Evolutionary conservation across 441 rosid genomes (phyloP).

Genomic region (Mallotus japonicus): DNA sequence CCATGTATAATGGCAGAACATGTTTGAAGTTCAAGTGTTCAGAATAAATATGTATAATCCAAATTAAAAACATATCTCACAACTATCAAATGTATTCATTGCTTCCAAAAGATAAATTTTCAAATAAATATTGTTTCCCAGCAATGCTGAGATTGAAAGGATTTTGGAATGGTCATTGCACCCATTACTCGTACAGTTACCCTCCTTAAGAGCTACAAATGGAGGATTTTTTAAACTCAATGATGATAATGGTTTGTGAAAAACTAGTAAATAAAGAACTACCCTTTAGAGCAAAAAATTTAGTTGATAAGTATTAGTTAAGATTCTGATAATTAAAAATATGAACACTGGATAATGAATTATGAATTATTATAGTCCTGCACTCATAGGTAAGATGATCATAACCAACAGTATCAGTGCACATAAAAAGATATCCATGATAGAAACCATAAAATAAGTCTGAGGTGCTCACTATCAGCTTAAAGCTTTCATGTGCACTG

Average conservation of each 20-base stretch:
- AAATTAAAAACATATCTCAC: not conserved
- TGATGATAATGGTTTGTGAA: slow-evolving; percentile 3
- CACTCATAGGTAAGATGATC: not conserved
- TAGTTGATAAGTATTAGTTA: not conserved
- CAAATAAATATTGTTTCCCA: not conserved
- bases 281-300: not conserved
- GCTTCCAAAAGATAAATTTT: not conserved
- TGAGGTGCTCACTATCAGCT: not conserved
- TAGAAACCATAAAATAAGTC: not conserved
- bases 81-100: not conserved
- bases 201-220: not conserved
- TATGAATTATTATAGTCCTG: slow-evolving; percentile 4
- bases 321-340: not conserved
- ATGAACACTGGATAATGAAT: slow-evolving; percentile 6
- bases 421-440: not conserved
- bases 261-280: not conserved
- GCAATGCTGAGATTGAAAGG: not conserved
- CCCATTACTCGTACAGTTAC: not conserved
- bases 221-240: not conserved
- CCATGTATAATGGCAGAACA: not conserved
- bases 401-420: not conserved
- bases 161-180: not conserved
- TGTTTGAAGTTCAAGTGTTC: not conserved
- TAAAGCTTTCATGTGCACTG: not conserved
- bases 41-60: not conserved